phyloP scores from a whole-genome alignment of 257 asterid genomes.

The Penstemon barbatus region DNA sequence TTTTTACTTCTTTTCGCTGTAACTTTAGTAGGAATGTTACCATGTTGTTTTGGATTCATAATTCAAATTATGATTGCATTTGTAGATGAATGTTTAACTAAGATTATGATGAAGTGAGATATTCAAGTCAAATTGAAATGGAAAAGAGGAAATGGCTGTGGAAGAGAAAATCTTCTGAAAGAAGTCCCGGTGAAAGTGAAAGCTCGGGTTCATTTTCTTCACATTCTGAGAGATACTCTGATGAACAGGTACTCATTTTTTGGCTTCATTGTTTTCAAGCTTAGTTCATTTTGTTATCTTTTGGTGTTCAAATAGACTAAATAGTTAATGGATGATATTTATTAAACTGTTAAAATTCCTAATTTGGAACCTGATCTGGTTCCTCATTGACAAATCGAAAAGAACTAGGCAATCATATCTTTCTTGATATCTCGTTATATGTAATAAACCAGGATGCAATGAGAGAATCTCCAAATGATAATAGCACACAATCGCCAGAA shows the following conservation, averaged over 20 bases:
- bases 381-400: not conserved
- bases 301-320: not conserved
- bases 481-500: slow-evolving; percentile 46
- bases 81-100: slow-evolving; percentile 32
- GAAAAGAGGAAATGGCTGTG: slow-evolving; percentile 79
- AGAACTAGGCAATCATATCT: not conserved
- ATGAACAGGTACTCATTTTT: slow-evolving; percentile 52
- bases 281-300: slow-evolving; percentile 3
- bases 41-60: slow-evolving; percentile 16
- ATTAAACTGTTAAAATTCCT: not conserved
- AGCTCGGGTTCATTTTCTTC: slow-evolving; percentile 66
- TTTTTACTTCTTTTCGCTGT: not conserved
- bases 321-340: slow-evolving; percentile 5
- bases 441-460: slow-evolving; percentile 45
- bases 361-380: slow-evolving; percentile 7
- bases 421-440: not conserved
- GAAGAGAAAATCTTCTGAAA: slow-evolving; percentile 66
- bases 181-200: slow-evolving; percentile 72
- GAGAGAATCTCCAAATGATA: slow-evolving; percentile 46
- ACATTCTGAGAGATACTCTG: slow-evolving; percentile 62
- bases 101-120: slow-evolving; percentile 20
- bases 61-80: slow-evolving; percentile 17
- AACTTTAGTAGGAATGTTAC: not conserved
- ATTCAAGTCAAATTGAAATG: slow-evolving; percentile 37
- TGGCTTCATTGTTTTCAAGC: not conserved